phyloP scores from a whole-genome alignment of 1,284 basidiomycete genomes.

The Anthracocystis walkeri region DNA sequence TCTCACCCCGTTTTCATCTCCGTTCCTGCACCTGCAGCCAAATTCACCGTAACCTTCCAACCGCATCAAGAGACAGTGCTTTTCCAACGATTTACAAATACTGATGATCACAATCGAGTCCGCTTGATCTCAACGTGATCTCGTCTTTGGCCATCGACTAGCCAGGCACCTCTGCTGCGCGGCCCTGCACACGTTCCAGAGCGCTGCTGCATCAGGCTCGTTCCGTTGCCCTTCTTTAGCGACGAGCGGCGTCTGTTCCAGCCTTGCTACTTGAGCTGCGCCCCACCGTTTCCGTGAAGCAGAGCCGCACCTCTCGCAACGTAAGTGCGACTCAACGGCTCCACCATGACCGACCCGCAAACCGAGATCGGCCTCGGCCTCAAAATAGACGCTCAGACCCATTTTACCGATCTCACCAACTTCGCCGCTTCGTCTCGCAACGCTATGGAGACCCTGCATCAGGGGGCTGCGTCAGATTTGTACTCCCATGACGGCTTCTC shows the following conservation, averaged over 20 bases:
- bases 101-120: constrained; percentile 1
- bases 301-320: not conserved
- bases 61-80: not conserved
- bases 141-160: not conserved
- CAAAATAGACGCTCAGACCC: constrained; percentile 23
- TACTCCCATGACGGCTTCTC: constrained; percentile 1
- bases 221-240: not conserved
- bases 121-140: not conserved
- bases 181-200: not conserved
- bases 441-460: not conserved
- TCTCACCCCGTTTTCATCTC: not conserved
- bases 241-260: not conserved
- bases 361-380: constrained; percentile 28
- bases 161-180: not conserved
- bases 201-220: not conserved
- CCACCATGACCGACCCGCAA: constrained; percentile 19
- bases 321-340: not conserved
- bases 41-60: not conserved
- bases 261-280: not conserved
- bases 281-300: not conserved
- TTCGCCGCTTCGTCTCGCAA: constrained; percentile 15
- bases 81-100: not conserved
- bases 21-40: not conserved
- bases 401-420: constrained; percentile 46
- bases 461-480: not conserved